These are phyloP conservation scores for Phytopythium oedochilum DNA, from an alignment of 352 stramenopile species.

Conservation along the genomic window DNA sequence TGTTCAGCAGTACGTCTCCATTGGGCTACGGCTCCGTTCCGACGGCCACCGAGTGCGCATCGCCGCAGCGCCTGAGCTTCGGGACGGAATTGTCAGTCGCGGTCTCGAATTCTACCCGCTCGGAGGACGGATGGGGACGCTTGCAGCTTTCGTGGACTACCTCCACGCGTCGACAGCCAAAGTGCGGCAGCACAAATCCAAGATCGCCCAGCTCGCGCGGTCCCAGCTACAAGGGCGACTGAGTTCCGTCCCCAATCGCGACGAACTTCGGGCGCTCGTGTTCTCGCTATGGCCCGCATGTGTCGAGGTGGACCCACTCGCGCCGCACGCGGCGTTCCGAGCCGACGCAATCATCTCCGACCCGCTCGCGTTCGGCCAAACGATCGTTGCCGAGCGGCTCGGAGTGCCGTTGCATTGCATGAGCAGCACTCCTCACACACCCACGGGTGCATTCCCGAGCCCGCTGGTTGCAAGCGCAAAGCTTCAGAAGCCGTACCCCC, in stretches of 20 bases:
- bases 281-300: constrained; percentile 59
- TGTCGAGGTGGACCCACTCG: constrained; percentile 35
- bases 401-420: constrained; percentile 73
- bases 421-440: constrained; percentile 39
- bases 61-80: constrained; percentile 77
- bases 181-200: neutral
- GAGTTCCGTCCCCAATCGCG: constrained; percentile 13
- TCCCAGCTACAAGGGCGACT: neutral
- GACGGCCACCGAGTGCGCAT: constrained; percentile 90
- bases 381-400: constrained; percentile 59
- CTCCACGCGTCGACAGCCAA: constrained; percentile 17
- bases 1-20: constrained; percentile 67
- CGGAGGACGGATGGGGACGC: constrained; percentile 37
- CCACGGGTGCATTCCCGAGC: constrained; percentile 56
- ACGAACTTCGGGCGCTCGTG: constrained; percentile 48
- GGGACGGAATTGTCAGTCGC: constrained; percentile 48
- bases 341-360: constrained; percentile 71
- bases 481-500: constrained; percentile 30
- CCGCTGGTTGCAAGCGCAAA: constrained; percentile 30
- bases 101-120: constrained; percentile 74
- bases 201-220: neutral
- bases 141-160: constrained; percentile 40
- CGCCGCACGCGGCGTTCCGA: constrained; percentile 42
- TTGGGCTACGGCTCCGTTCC: constrained; percentile 64
- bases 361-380: constrained; percentile 57